These are phyloP conservation scores for Adansonia grandidieri DNA, from an alignment of 441 rosid genomes.

Conservation along the genomic window DNA sequence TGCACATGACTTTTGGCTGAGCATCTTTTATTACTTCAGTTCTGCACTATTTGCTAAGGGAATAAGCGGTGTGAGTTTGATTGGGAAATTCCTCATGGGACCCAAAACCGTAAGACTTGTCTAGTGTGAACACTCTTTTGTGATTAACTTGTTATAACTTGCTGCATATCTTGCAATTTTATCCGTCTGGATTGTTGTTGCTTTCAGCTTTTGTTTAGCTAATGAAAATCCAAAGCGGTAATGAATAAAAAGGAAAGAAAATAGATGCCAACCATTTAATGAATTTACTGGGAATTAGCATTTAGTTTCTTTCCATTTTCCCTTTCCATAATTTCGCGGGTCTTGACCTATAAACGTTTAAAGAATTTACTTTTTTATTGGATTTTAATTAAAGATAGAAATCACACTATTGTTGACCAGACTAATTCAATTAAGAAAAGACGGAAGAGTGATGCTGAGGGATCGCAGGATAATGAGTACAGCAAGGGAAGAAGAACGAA, in stretches of 20 bases:
- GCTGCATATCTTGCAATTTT: neutral
- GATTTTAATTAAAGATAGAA: conserved; percentile 18
- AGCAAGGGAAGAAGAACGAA: conserved; percentile 45
- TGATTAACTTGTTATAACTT: conserved; percentile 1
- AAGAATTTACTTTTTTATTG: neutral
- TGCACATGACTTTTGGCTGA: conserved; percentile 15
- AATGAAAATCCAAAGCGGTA: neutral
- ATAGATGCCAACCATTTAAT: neutral
- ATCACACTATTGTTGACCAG: conserved; percentile 44
- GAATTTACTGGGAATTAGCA: neutral
- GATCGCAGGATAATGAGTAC: conserved; percentile 68
- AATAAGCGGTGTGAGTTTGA: neutral
- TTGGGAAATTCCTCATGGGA: neutral
- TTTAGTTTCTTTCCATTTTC: neutral
- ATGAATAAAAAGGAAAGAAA: neutral
- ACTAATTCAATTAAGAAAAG: conserved; percentile 83
- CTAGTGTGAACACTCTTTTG: neutral
- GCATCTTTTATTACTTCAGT: neutral
- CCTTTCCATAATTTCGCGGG: neutral
- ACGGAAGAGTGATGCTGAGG: conserved; percentile 79
- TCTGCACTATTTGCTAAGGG: neutral
- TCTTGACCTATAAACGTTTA: neutral
- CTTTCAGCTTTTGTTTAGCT: neutral
- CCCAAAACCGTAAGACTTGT: neutral
- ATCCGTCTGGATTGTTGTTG: neutral